A percentile compares a stretch with the other conserved stretches of the same genome.
Conservation (phyloP, 805 yeast genomes). For the Cyberlindnera euphorbiiphila region DNA sequence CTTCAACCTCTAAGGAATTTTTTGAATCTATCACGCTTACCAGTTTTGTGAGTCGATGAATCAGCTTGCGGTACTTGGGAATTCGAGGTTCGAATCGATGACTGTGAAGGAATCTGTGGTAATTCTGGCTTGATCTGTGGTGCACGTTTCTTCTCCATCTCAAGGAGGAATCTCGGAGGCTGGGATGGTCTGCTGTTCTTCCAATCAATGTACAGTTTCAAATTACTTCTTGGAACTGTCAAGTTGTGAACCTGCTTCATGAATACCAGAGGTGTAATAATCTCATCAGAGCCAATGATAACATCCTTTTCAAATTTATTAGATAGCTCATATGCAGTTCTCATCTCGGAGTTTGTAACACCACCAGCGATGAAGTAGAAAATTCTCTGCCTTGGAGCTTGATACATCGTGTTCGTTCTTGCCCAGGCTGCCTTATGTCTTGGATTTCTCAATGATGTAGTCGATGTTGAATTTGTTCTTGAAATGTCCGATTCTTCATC, state of each 20-base stretch:
- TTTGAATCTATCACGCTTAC: slow-evolving; percentile 44
- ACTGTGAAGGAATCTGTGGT: slow-evolving; percentile 2
- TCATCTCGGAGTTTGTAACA: slow-evolving; percentile 73
- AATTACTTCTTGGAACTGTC: slow-evolving; percentile 34
- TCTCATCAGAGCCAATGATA: slow-evolving; percentile 75
- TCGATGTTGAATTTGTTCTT: slow-evolving; percentile 31
- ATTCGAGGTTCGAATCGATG: slow-evolving; percentile 3
- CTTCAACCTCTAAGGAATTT: slow-evolving; percentile 38
- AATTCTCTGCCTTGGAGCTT: slow-evolving; percentile 57
- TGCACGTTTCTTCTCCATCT: slow-evolving; percentile 29
- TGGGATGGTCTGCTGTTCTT: slow-evolving; percentile 30
- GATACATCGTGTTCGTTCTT: slow-evolving; percentile 34
- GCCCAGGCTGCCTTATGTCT: slow-evolving; percentile 80
- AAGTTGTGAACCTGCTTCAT: slow-evolving; percentile 37
- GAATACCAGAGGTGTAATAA: slow-evolving; percentile 50
- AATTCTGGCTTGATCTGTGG: slow-evolving; percentile 11
- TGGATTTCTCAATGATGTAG: slow-evolving; percentile 60
- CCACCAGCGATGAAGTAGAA: slow-evolving; percentile 90
- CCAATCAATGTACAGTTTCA: slow-evolving; percentile 39
- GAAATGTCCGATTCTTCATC: slow-evolving; percentile 34
- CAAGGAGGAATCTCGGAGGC: slow-evolving; percentile 43
- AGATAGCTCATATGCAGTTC: slow-evolving; percentile 70
- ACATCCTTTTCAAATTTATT: slow-evolving; percentile 63
- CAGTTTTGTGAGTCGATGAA: slow-evolving; percentile 35
- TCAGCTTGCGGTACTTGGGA: too few species aligned